Evolutionary conservation across 2,329 filamentous ascomycete species (phyloP), one percentile per base, ranked within the genome.

Genomic region (Penicillium sp.): DNA sequence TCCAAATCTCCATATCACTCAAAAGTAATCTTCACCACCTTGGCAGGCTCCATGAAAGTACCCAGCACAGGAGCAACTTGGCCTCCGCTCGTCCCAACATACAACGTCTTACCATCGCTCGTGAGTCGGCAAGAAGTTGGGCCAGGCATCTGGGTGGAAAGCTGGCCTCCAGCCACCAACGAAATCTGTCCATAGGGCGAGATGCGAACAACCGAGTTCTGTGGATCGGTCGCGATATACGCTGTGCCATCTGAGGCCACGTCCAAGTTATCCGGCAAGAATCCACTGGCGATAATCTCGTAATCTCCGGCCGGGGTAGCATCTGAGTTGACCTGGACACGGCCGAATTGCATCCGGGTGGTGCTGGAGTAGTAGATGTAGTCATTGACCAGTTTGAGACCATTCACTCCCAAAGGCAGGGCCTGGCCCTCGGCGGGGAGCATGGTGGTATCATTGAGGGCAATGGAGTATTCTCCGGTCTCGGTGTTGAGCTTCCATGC

Each of bases 331-430:
- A 70, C 63, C 42, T 60, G 63, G 25, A 70, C 66, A 6, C 66
- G 65, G 19, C 68, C 61, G 42, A 65, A 70, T 22, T 69, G 42
- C 64, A 69, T 65, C 0, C 60, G 61, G 4, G 68, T 69, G 1
- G 64, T 70, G 26, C 68, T 68, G 7, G 66, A 66, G 37, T 70
- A 70, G 64, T 70, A 68, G 19, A 70, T 37, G 22, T 70, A 69
- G 6, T 59, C 59, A 30, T 63, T 58, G 1, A 64, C 37, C 3
- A 67, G 40, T 4, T 63, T 60, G 26, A 70, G 13, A 11, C 65
- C 61, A 25, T 70, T 70, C 33, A 70, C 52, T 10, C 68, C 68
- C 19, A 70, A 28, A 2, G 67, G 67, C 7, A 69, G 63, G n/a
- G 57, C 60, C 16, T 62, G 54, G 0, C 65, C 66, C 33, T 68